Percentiles rank a stretch among this genome's conserved stretches.
Conservation (phyloP, 495 filamentous ascomycete genomes). For the Xylaria sp. region DNA sequence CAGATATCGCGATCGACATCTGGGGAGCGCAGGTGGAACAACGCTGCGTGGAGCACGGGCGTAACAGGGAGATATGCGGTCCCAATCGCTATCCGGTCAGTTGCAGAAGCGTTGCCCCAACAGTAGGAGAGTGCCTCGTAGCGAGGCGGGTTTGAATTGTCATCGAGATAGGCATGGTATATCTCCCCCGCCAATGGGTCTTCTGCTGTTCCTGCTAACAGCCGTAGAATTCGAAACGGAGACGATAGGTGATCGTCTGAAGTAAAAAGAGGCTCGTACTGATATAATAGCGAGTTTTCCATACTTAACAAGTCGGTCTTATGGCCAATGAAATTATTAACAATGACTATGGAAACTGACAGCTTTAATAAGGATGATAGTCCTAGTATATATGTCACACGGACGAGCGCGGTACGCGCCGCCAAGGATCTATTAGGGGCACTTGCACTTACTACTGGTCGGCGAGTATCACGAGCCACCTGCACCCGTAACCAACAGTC, state of each 20-base stretch:
- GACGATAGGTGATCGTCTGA: neutral
- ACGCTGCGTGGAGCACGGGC: neutral
- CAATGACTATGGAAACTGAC: neutral
- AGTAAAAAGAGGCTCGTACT: neutral
- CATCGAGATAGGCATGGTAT: neutral
- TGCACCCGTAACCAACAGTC: too few relatives aligned
- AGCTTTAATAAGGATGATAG: too few relatives aligned
- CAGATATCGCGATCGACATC: conserved; percentile 2
- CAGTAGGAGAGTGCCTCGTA: conserved; percentile 29
- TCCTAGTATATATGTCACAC: too few relatives aligned
- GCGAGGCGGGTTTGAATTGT: neutral
- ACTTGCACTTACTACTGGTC: too few relatives aligned
- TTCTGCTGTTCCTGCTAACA: neutral
- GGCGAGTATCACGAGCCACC: too few relatives aligned
- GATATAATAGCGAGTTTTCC: neutral
- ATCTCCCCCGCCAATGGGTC: neutral
- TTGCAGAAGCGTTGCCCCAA: conserved; percentile 21
- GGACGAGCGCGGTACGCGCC: too few relatives aligned
- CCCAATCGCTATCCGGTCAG: neutral
- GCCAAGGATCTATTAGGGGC: too few relatives aligned
- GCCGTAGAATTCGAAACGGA: neutral
- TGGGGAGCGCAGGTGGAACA: neutral
- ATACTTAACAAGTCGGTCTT: neutral
- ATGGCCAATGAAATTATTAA: neutral
- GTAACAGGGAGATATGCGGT: neutral